These are phyloP conservation scores for Carpinus viminea DNA, from an alignment of 306 rosid genomes.

Conservation along the genomic window DNA sequence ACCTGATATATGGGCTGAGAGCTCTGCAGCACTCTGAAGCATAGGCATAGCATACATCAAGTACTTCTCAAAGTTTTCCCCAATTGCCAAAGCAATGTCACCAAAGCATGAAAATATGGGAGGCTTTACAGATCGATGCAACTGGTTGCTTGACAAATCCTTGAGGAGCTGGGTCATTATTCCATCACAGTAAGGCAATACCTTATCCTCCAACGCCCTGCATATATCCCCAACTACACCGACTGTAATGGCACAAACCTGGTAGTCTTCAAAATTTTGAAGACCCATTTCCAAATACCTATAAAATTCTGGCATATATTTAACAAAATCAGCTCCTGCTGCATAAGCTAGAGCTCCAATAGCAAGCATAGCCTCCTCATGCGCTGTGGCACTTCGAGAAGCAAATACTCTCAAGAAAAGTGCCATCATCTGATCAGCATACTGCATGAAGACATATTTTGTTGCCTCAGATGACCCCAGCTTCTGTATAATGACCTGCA, in stretches of 20 bases:
- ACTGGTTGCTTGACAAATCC: slow-evolving; percentile 86
- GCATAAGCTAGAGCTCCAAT: slow-evolving; percentile 96
- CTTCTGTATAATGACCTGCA: slow-evolving; percentile 93
- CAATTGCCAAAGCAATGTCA: slow-evolving; percentile 91
- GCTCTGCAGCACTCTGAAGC: slow-evolving; percentile 98
- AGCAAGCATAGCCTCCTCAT: slow-evolving; percentile 98
- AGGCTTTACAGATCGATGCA: slow-evolving; percentile 95
- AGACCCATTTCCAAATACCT: slow-evolving; percentile 90
- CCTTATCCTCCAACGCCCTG: slow-evolving; percentile 86
- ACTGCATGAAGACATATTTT: slow-evolving; percentile 67
- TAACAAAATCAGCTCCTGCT: slow-evolving; percentile 69
- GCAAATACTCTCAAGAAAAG: slow-evolving; percentile 86
- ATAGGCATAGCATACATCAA: slow-evolving; percentile 91
- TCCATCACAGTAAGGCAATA: slow-evolving; percentile 87
- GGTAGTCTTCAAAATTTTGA: slow-evolving; percentile 94
- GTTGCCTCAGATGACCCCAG: slow-evolving; percentile 80
- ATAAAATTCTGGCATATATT: slow-evolving; percentile 81
- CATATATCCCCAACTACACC: slow-evolving; percentile 94
- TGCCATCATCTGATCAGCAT: slow-evolving; percentile 86
- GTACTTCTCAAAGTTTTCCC: slow-evolving; percentile 91
- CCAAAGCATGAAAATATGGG: slow-evolving; percentile 96
- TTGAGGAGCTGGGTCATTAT: slow-evolving; percentile 93
- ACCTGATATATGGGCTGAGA: slow-evolving; percentile 66
- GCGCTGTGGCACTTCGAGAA: slow-evolving; percentile 91
- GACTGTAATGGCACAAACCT: slow-evolving; percentile 92